Evolutionary conservation across 306 rosid species (phyloP).

Genomic region (Castanopsis chinensis): DNA sequence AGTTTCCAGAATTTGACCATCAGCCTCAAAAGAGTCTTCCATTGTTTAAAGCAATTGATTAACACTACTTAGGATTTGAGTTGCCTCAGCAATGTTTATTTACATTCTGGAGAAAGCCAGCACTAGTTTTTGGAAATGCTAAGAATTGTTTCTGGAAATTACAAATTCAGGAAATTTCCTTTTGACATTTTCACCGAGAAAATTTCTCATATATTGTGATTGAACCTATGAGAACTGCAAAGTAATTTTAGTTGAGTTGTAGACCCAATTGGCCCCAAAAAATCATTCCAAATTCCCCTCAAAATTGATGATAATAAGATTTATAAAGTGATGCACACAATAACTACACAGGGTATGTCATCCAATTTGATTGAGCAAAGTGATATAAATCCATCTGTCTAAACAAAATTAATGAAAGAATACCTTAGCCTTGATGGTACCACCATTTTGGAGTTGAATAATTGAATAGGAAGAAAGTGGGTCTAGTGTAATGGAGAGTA

Average conservation of each 20-base stretch:
- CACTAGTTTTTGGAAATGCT: neutral
- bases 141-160: neutral
- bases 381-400: neutral
- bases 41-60: neutral
- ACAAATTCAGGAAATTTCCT: neutral
- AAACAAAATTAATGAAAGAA: neutral
- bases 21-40: neutral
- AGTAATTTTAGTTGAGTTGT: too few species aligned
- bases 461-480: slow-evolving; percentile 11
- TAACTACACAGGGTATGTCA: neutral
- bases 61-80: neutral
- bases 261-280: too few species aligned
- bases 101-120: too few species aligned
- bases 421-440: slow-evolving; percentile 30
- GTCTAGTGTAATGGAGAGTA: slow-evolving; percentile 11
- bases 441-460: slow-evolving; percentile 22
- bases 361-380: neutral
- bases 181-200: neutral
- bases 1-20: neutral
- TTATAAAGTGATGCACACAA: neutral
- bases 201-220: neutral
- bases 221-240: neutral
- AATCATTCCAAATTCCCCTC: too few species aligned
- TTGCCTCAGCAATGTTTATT: too few species aligned
- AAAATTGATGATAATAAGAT: neutral